These are phyloP conservation scores for Mycena floridula DNA, from an alignment of 768 basidiomycete species.

Conservation along the genomic window DNA sequence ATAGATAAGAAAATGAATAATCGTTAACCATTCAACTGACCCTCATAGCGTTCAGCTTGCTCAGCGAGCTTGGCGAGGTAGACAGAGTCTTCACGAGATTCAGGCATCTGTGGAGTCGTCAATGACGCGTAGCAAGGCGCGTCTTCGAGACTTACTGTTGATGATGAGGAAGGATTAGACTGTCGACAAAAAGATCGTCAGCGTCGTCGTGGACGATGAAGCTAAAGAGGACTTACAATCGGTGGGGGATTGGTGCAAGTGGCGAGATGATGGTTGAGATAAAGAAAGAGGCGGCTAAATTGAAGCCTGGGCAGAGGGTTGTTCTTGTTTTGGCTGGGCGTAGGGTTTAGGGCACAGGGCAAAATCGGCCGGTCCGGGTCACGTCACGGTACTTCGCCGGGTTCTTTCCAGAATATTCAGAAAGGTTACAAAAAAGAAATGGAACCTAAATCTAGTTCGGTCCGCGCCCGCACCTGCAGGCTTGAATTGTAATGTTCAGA, in stretches of 20 bases:
- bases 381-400: too few relatives aligned
- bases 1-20: slow-evolving; percentile 9
- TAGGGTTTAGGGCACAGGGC: too few relatives aligned
- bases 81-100: slow-evolving; percentile 92
- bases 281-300: slow-evolving; percentile 2
- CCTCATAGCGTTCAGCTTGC: slow-evolving; percentile 99
- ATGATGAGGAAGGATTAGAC: slow-evolving; percentile 1
- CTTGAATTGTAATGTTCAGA: too few relatives aligned
- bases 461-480: too few relatives aligned
- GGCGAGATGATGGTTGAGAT: neutral
- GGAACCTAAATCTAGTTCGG: too few relatives aligned
- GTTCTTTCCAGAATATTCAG: too few relatives aligned
- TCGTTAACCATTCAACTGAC: slow-evolving; percentile 32
- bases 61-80: slow-evolving; percentile 99
- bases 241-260: neutral
- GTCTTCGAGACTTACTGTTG: slow-evolving; percentile 7
- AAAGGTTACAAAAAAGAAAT: too few relatives aligned
- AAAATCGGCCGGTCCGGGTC: too few relatives aligned
- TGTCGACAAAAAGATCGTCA: too few relatives aligned
- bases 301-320: neutral
- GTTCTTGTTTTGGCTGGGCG: too few relatives aligned
- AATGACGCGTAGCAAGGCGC: slow-evolving; percentile 8
- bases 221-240: neutral
- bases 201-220: neutral
- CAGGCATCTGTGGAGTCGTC: slow-evolving; percentile 55